A percentile compares a stretch with the other conserved stretches of the same genome.
phyloP scores from a whole-genome alignment of 2,329 filamentous ascomycete genomes.

The Pseudogymnoascus sp. region DNA sequence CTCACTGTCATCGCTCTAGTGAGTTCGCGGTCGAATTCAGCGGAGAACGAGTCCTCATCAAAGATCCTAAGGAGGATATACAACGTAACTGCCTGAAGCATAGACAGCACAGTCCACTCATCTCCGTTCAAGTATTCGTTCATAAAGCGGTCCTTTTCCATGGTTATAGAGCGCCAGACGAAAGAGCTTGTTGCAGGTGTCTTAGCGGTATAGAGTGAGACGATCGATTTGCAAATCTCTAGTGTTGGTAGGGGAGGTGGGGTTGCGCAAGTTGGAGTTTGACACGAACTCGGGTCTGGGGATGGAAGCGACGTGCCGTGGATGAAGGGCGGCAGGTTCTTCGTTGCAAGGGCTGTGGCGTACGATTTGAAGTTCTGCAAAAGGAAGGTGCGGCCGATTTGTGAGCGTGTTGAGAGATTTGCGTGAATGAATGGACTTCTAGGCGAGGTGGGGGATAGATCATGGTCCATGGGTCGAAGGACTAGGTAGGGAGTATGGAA shows the following conservation, averaged over 20 bases:
- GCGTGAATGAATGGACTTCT: conserved; percentile 17
- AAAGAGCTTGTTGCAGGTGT: conserved; percentile 16
- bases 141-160: conserved; percentile 18
- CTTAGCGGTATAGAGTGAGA: conserved; percentile 14
- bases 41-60: conserved; percentile 14
- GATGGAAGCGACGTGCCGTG: conserved; percentile 12
- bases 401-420: conserved; percentile 12
- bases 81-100: conserved; percentile 16
- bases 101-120: conserved; percentile 15
- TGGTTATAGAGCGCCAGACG: conserved; percentile 16
- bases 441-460: conserved; percentile 8
- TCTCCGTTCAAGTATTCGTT: conserved; percentile 11
- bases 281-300: conserved; percentile 10
- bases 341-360: conserved; percentile 11
- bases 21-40: conserved; percentile 16
- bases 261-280: not conserved
- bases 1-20: conserved; percentile 16
- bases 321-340: conserved; percentile 8
- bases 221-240: conserved; percentile 17
- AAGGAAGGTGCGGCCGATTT: conserved; percentile 15
- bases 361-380: conserved; percentile 15
- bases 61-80: conserved; percentile 18
- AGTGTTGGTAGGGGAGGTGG: conserved; percentile 11
- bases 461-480: conserved; percentile 13
- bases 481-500: conserved; percentile 17